Conservation (phyloP, 768 basidiomycete species). For the Naganishia onofrii region DNA sequence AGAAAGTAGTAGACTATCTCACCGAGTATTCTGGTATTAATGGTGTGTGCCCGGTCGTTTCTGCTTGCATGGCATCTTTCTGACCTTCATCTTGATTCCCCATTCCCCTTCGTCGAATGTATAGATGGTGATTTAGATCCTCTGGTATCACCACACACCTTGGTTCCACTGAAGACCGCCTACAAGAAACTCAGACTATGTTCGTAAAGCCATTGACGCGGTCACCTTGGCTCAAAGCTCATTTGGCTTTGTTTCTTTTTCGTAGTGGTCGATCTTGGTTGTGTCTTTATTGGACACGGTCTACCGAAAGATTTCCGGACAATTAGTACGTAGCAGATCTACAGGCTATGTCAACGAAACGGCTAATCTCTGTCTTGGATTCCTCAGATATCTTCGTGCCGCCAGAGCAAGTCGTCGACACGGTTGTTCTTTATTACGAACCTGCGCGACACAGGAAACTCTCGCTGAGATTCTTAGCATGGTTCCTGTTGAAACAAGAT, state of each 20-base stretch:
- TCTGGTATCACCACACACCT: constrained; percentile 72
- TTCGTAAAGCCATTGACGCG: constrained; percentile 30
- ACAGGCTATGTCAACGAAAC: not conserved
- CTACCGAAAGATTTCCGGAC: constrained; percentile 96
- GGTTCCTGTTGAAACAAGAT: constrained; percentile 85
- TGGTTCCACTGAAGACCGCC: constrained; percentile 94
- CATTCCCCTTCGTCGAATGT: not conserved
- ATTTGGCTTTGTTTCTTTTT: not conserved
- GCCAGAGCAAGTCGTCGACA: constrained; percentile 91
- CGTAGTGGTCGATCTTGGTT: constrained; percentile 76
- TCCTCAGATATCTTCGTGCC: constrained; percentile 86
- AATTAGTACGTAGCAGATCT: constrained; percentile 72
- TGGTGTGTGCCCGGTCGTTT: constrained; percentile 59
- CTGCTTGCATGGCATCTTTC: constrained; percentile 16
- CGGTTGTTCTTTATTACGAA: constrained; percentile 92
- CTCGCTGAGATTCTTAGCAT: constrained; percentile 86
- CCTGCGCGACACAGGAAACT: constrained; percentile 77
- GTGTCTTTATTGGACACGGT: constrained; percentile 95
- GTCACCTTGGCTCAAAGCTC: not conserved
- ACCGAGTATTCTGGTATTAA: constrained; percentile 96
- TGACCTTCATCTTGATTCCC: not conserved
- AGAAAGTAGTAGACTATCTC: constrained; percentile 89
- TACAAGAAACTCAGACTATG: constrained; percentile 90
- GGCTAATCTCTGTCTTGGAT: not conserved
- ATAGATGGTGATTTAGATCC: constrained; percentile 93